Percentiles rank a stretch among this genome's conserved stretches.
Conservation (phyloP, 2,329 filamentous ascomycete species). For the Xylaria sp. region DNA sequence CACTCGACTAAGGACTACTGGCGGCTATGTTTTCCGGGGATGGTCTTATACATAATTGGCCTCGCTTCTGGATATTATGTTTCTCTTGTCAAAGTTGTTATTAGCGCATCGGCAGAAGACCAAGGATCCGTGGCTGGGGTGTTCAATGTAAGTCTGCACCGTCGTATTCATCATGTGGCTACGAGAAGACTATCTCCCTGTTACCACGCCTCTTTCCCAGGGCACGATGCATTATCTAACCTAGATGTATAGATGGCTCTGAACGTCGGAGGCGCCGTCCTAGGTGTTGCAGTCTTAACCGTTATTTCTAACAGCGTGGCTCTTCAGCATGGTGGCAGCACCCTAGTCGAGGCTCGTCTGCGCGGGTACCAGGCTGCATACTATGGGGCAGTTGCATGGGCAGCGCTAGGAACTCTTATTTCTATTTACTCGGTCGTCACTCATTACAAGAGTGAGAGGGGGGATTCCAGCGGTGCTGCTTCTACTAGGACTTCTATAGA, state of each 20-base stretch:
- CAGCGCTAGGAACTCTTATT: neutral
- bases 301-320: constrained; percentile 11
- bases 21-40: constrained; percentile 8
- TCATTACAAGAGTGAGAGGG: neutral
- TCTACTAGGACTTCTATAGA: neutral
- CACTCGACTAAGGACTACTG: constrained; percentile 9
- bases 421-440: neutral
- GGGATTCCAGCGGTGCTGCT: neutral
- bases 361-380: constrained; percentile 14
- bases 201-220: too few species aligned
- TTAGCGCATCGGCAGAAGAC: constrained; percentile 8
- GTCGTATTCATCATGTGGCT: neutral
- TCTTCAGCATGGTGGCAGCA: neutral
- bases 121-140: constrained; percentile 11
- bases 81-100: constrained; percentile 4
- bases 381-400: constrained; percentile 13
- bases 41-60: constrained; percentile 15
- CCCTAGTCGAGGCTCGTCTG: neutral
- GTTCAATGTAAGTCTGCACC: constrained; percentile 5
- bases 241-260: constrained; percentile 7
- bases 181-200: neutral
- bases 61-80: constrained; percentile 14
- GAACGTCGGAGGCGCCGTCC: constrained; percentile 14
- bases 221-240: neutral
- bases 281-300: constrained; percentile 13